Evolutionary conservation across 345 rosid species (phyloP), one percentile per base, ranked within the genome.

Genomic region (Arabidopsis thaliana): DNA sequence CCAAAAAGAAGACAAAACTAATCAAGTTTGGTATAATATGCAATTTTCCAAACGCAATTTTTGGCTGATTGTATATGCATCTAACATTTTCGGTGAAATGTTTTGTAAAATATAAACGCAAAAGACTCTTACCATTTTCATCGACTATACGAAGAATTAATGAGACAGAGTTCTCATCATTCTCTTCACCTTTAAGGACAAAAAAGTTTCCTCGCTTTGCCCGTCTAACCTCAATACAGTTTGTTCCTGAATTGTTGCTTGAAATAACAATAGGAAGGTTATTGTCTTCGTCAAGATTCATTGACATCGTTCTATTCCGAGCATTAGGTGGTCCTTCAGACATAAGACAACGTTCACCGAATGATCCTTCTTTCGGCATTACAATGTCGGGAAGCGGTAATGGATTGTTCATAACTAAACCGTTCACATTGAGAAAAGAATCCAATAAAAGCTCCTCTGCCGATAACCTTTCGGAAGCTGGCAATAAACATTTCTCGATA

Each of bases 401-500:
- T 48, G 88, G 84, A 75, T 42, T 75, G 73, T 75, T 85, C 68
- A 73, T 85, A 37, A 58, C 71, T 30, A 82, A 83, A 73, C 85
- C 83, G 56, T 74, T 87, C 60, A 74, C 80, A 72, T 83, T 88
- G 25, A 94, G 87, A 79, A 87, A 94, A 33, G 92, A 83, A 53
- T 94, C 95, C 70, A 70, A 53, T 42, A 94, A 59, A 78, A 94
- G 97, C 57, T 88, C 98, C 49, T 65, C 81, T 2, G 97, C 98
- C 14, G 97, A 82, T 63, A 83, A 75, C 78, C 98, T 90, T 75
- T 83, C 79, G 5, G 90, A 69, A 46, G 92, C 96, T 33, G 96
- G 90, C 55, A 89, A 85, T 22, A 94, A 75, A 72, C 97, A 94
- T 83, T 90, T 91, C 82, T 94, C 98, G 56, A 94, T 91, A 77